Evolutionary conservation across 495 filamentous ascomycete genomes (phyloP).

Genomic region (Sabuloglossum arenarium): DNA sequence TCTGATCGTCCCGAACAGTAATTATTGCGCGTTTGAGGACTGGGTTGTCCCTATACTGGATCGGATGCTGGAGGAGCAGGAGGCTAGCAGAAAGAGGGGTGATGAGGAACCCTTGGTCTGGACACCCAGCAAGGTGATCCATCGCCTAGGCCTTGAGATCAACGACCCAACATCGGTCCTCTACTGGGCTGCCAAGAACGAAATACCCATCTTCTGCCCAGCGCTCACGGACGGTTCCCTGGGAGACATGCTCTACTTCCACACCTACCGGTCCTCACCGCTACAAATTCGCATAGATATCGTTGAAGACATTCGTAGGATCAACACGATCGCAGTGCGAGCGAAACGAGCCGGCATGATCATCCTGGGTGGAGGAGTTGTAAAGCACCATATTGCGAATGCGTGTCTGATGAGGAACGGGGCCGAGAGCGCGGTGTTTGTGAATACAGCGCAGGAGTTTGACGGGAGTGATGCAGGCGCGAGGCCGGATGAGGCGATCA

Average conservation of each 20-base stretch:
- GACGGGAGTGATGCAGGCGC: slow-evolving; percentile 95
- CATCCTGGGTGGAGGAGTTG: slow-evolving; percentile 74
- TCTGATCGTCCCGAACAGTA: slow-evolving; percentile 84
- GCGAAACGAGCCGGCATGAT: slow-evolving; percentile 81
- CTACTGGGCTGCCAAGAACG: slow-evolving; percentile 87
- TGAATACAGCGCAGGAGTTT: slow-evolving; percentile 93
- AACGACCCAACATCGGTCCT: slow-evolving; percentile 71
- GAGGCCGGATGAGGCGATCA: slow-evolving; percentile 87
- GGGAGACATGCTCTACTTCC: slow-evolving; percentile 95
- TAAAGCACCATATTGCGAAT: slow-evolving; percentile 97
- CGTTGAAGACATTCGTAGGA: slow-evolving; percentile 66
- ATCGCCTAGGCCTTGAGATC: slow-evolving; percentile 75
- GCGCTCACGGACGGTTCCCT: slow-evolving; percentile 86
- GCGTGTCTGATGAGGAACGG: slow-evolving; percentile 94
- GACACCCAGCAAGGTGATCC: slow-evolving; percentile 79
- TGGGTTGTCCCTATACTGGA: slow-evolving; percentile 89
- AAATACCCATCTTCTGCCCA: slow-evolving; percentile 92
- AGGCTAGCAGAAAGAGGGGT: slow-evolving; percentile 35
- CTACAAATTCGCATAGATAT: slow-evolving; percentile 64
- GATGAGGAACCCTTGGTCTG: slow-evolving; percentile 54
- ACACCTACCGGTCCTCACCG: slow-evolving; percentile 74
- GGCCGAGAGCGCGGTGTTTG: slow-evolving; percentile 86
- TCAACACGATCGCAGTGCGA: slow-evolving; percentile 73
- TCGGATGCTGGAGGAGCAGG: slow-evolving; percentile 80
- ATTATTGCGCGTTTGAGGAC: slow-evolving; percentile 94